Conservation (phyloP, 2,329 filamentous ascomycete genomes). For the Alternaria brassicicola region DNA sequence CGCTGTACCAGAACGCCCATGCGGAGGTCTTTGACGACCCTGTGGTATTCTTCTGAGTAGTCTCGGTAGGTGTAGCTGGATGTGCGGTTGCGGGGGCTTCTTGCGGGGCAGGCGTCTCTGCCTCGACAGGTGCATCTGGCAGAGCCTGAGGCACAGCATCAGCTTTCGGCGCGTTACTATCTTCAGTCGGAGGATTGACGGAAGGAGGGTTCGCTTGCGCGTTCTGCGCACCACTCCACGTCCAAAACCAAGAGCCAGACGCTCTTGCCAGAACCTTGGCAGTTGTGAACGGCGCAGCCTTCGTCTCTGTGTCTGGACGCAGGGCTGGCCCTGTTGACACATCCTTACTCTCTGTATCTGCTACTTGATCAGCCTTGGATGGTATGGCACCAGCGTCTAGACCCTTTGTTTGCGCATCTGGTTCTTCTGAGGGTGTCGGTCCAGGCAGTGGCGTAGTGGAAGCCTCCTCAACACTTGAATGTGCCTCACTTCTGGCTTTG, state of each 20-base stretch:
- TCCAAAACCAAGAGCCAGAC: conserved; percentile 55
- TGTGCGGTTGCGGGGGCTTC: conserved; percentile 8
- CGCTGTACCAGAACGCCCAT: conserved; percentile 82
- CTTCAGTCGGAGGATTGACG: conserved; percentile 15
- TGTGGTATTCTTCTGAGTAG: conserved; percentile 23
- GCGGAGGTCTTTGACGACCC: conserved; percentile 63
- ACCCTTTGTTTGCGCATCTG: conserved; percentile 34
- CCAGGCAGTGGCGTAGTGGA: conserved; percentile 51
- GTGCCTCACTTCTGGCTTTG: conserved; percentile 37
- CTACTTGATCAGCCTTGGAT: conserved; percentile 4
- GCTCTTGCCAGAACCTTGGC: conserved; percentile 23
- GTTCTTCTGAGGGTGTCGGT: conserved; percentile 44
- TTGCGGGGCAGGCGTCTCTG: conserved; percentile 6
- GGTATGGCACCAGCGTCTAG: conserved; percentile 18
- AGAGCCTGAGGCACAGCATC: conserved; percentile 15
- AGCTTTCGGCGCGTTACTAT: conserved; percentile 11
- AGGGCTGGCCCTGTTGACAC: conserved; percentile 4
- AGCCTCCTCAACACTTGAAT: conserved; percentile 44
- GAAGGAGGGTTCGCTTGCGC: conserved; percentile 35
- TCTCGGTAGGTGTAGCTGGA: conserved; percentile 14
- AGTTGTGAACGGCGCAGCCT: conserved; percentile 18
- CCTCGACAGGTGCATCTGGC: background rate
- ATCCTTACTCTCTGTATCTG: conserved; percentile 32
- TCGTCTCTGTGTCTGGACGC: conserved; percentile 18
- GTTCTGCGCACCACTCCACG: conserved; percentile 58